These are phyloP conservation scores for Cyclostephanos tholiformis DNA, from an alignment of 108 stramenopile species.

Conservation along the genomic window DNA sequence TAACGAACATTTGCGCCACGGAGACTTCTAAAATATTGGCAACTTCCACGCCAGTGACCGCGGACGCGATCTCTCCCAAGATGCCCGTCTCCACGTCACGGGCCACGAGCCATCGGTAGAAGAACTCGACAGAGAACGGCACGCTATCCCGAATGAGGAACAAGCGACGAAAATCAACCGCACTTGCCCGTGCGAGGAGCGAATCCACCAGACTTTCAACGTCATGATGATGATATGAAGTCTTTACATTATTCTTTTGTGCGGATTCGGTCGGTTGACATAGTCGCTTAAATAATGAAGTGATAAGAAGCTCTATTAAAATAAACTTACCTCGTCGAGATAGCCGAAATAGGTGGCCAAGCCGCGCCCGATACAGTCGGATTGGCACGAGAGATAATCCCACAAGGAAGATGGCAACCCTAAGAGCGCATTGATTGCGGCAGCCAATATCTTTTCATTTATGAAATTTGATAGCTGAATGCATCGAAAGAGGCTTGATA, in stretches of 20 bases:
- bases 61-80: slow-evolving; percentile 31
- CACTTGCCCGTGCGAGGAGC: slow-evolving; percentile 24
- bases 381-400: slow-evolving; percentile 32
- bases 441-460: slow-evolving; percentile 44
- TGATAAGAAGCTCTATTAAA: background rate
- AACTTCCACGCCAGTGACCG: slow-evolving; percentile 25
- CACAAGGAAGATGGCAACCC: slow-evolving; percentile 38
- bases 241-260: slow-evolving; percentile 7
- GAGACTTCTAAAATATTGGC: slow-evolving; percentile 38
- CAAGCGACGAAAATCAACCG: slow-evolving; percentile 34
- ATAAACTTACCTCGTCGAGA: slow-evolving; percentile 32
- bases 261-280: background rate
- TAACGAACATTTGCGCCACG: slow-evolving; percentile 44
- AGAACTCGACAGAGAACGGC: slow-evolving; percentile 29
- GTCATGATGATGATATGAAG: slow-evolving; percentile 12
- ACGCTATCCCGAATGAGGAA: slow-evolving; percentile 33
- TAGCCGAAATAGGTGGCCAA: slow-evolving; percentile 37
- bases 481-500: slow-evolving; percentile 40
- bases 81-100: slow-evolving; percentile 22
- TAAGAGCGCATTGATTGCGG: slow-evolving; percentile 30
- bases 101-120: slow-evolving; percentile 46
- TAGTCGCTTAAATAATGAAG: background rate
- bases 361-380: slow-evolving; percentile 34
- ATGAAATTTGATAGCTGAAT: slow-evolving; percentile 28
- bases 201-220: slow-evolving; percentile 20